Conservation (phyloP, 805 yeast species). For the Candida alai region DNA sequence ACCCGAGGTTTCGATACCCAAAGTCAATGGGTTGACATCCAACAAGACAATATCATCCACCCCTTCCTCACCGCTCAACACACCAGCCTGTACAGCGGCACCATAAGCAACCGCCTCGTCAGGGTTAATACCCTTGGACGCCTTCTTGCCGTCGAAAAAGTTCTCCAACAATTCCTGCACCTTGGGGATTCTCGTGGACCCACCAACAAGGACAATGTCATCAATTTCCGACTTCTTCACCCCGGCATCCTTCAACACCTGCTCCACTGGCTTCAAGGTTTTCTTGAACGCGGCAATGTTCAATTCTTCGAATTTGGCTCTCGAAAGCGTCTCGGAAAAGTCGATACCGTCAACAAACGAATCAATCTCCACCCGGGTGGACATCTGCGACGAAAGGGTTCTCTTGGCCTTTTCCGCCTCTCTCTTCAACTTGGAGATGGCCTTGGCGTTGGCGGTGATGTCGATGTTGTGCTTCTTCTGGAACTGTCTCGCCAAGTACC, state of each 20-base stretch:
- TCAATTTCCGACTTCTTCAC: conserved; percentile 43
- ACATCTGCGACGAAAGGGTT: conserved; percentile 44
- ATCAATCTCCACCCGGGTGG: conserved; percentile 42
- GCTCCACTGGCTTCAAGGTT: conserved; percentile 46
- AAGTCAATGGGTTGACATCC: conserved; percentile 97
- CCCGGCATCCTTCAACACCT: conserved; percentile 44
- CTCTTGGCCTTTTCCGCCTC: conserved; percentile 49
- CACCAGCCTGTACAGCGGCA: conserved; percentile 99
- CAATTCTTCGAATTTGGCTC: conserved; percentile 48
- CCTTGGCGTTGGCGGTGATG: conserved; percentile 37
- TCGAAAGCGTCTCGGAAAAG: conserved; percentile 43
- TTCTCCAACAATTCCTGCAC: conserved; percentile 45
- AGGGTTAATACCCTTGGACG: conserved; percentile 46
- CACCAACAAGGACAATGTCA: conserved; percentile 47
- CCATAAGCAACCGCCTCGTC: conserved; percentile 51
- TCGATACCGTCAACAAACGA: conserved; percentile 47
- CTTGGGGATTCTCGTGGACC: conserved; percentile 49
- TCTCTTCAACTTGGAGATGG: conserved; percentile 44
- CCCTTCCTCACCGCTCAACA: conserved; percentile 93
- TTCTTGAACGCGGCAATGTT: conserved; percentile 42
- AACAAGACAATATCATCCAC: conserved; percentile 92
- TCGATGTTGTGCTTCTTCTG: conserved; percentile 45
- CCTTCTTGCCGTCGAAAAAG: conserved; percentile 54
- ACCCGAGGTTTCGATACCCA: conserved; percentile 99
- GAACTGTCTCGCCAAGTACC: conserved; percentile 40